Evolutionary conservation across 2,329 filamentous ascomycete genomes (phyloP), one percentile per base, ranked within the genome.

Genomic region (Knufia petricola): DNA sequence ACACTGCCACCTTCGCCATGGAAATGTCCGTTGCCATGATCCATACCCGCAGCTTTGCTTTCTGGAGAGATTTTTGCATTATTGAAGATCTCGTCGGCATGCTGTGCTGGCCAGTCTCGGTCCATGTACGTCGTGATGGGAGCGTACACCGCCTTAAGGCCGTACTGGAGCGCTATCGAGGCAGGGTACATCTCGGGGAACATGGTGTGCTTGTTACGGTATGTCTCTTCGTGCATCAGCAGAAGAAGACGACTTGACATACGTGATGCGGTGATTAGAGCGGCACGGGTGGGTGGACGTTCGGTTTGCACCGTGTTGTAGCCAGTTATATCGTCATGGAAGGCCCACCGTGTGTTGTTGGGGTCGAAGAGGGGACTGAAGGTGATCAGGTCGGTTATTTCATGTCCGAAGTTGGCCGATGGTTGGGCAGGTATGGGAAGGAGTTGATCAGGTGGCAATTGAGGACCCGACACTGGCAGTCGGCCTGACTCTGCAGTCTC

Each of bases 171-270:
- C 0, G 84, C 82, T 60, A 80, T 75, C 1, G 75, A 77, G 0
- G 82, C 75, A 1, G 84, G 84, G 66, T 83, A 87, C 85, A 89
- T 89, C 64, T 89, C 85, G 21, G 77, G 78, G 62, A 85, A 88
- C 82, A 82, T 87, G 64, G 72, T 81, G 64, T 81, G 84, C 54
- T 78, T 79, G 57, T 77, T 71, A 23, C 75, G 72, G 64, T 72
- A 81, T 39, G 81, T 83, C 59, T 87, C 84, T 55, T 84, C 76
- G 64, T 89, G 85, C 82, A 89, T 88, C 3, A 78, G 78, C 39
- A 74, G 66, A 4, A 88, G 68, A 1, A 88, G 70, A 10, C 82
- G 75, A 20, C 79, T 75, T 23, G 78, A 83, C 28, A 87, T 69
- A 8, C 85, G 79, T 1, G 76, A 79, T 0, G 83, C 81, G 2